These are phyloP conservation scores for Geranium brycei DNA, from an alignment of 345 rosid genomes.

Conservation along the genomic window DNA sequence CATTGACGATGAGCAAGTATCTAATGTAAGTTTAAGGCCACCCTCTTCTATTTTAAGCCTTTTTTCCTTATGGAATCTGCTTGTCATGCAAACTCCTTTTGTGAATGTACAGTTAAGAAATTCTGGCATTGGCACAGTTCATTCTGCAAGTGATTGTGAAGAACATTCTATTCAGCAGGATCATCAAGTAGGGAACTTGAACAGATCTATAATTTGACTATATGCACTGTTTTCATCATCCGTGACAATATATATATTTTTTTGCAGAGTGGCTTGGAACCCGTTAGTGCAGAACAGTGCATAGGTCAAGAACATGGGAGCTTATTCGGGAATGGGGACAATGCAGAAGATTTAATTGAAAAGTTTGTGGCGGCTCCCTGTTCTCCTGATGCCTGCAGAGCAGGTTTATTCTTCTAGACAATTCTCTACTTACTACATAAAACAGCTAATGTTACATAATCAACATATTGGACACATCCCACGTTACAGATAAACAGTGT, in stretches of 20 bases:
- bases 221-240: background rate
- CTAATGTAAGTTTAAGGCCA: background rate
- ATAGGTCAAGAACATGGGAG: constrained; percentile 2
- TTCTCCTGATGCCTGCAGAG: constrained; percentile 2
- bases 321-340: constrained; percentile 5
- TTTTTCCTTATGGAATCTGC: background rate
- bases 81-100: background rate
- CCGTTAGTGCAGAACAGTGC: background rate
- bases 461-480: background rate
- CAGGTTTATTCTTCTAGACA: constrained; percentile 11
- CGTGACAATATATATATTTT: background rate
- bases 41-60: background rate
- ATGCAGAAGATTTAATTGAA: constrained; percentile 5
- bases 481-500: no score
- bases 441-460: background rate
- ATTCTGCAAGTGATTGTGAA: constrained; percentile 5
- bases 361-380: background rate
- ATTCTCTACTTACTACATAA: background rate
- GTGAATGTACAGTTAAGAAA: constrained; percentile 7
- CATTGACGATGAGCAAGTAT: background rate
- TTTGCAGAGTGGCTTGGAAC: constrained; percentile 7
- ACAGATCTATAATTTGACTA: background rate
- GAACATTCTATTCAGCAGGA: constrained; percentile 2
- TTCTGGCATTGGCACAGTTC: constrained; percentile 3
- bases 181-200: constrained; percentile 7